phyloP scores from a whole-genome alignment of 805 yeast genomes.

The Zygoascus tannicola region DNA sequence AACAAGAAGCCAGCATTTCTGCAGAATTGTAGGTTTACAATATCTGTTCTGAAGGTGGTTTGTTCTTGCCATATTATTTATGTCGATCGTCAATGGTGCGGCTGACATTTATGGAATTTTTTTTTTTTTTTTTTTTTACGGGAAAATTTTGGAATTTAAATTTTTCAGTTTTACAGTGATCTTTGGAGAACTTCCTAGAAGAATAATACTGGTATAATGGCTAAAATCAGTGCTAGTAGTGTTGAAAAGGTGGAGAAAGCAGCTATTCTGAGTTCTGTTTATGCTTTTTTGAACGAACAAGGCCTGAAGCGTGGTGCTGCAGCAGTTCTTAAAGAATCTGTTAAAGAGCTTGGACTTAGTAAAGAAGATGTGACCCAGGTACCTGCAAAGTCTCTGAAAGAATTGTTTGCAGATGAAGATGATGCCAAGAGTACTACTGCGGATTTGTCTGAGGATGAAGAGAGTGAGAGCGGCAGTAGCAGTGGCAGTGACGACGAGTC shows the following conservation, averaged over 20 bases:
- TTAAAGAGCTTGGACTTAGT: slow-evolving; percentile 3
- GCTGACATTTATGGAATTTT: not conserved
- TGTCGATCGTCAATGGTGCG: no score
- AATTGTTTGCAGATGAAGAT: slow-evolving; percentile 23
- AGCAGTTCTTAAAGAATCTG: slow-evolving; percentile 24
- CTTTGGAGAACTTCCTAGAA: no score
- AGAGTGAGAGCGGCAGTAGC: not conserved
- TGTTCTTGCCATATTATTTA: no score
- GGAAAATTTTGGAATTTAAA: not conserved
- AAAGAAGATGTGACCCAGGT: slow-evolving; percentile 18
- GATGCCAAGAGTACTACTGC: slow-evolving; percentile 20
- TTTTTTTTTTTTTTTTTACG: no score
- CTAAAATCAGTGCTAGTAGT: not conserved
- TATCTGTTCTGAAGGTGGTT: no score
- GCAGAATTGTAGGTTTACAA: no score
- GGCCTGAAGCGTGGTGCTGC: slow-evolving; percentile 27
- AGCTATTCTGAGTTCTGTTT: slow-evolving; percentile 23
- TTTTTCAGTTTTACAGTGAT: not conserved
- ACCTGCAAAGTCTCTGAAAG: slow-evolving; percentile 21
- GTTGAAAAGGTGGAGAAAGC: not conserved
- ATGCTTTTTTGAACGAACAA: slow-evolving; percentile 23
- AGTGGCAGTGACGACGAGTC: slow-evolving; percentile 1
- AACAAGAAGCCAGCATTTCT: no score
- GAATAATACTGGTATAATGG: not conserved
- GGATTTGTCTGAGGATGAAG: not conserved